phyloP scores from a whole-genome alignment of 106 monocot species.

The Cymbidium sinense region DNA sequence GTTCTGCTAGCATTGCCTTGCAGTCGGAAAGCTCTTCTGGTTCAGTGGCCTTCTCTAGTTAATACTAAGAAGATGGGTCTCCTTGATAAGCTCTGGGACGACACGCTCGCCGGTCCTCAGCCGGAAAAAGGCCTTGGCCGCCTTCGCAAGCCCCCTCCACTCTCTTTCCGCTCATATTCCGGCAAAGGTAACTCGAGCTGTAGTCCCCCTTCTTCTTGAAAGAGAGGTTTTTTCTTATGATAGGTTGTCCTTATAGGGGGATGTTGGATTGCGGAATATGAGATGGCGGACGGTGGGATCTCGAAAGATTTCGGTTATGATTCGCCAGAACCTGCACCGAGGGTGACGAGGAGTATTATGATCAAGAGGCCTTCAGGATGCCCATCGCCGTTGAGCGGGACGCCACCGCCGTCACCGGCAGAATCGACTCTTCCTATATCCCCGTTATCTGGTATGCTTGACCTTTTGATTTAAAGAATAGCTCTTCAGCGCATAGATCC shows the following conservation, averaged over 20 bases:
- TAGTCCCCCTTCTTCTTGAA: not conserved
- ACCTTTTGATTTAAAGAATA: not conserved
- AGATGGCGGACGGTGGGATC: slow-evolving; percentile 3
- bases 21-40: too few species aligned
- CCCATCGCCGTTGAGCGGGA: slow-evolving; percentile 41
- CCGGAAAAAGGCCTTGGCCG: slow-evolving; percentile 52
- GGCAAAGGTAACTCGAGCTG: slow-evolving; percentile 24
- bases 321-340: slow-evolving; percentile 26
- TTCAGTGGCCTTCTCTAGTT: not conserved
- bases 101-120: slow-evolving; percentile 59
- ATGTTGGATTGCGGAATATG: slow-evolving; percentile 12
- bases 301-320: not conserved
- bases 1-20: too few species aligned
- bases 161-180: slow-evolving; percentile 17
- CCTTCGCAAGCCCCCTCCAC: slow-evolving; percentile 37
- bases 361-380: slow-evolving; percentile 72
- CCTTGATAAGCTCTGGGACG: slow-evolving; percentile 78
- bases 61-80: slow-evolving; percentile 39
- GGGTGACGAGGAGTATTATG: slow-evolving; percentile 93
- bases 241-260: not conserved
- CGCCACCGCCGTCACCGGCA: slow-evolving; percentile 57
- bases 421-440: slow-evolving; percentile 67
- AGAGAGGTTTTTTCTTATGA: not conserved
- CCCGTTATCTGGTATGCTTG: slow-evolving; percentile 59
- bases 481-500: not conserved